Conservation (phyloP, 192 early-diverging fungal species). For the Physocladia obscura region DNA sequence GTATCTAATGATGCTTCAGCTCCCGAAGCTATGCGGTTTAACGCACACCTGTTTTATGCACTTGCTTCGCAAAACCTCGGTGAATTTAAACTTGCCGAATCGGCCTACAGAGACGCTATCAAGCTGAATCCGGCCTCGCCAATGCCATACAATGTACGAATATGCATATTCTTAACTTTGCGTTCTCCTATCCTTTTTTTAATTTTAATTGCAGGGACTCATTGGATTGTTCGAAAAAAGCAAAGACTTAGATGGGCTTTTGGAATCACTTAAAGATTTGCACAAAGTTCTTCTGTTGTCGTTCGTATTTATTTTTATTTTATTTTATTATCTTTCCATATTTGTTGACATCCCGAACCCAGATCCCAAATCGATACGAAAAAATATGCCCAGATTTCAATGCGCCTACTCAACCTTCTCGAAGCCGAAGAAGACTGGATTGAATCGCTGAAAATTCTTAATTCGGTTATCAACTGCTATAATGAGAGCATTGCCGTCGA, state of each 20-base stretch:
- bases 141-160: slow-evolving; percentile 40
- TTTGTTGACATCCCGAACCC: background rate
- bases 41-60: slow-evolving; percentile 46
- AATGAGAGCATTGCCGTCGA: background rate
- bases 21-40: slow-evolving; percentile 34
- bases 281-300: slow-evolving; percentile 4
- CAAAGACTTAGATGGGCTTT: slow-evolving; percentile 24
- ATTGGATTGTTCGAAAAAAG: slow-evolving; percentile 32
- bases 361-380: slow-evolving; percentile 15
- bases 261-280: slow-evolving; percentile 25
- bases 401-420: background rate
- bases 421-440: slow-evolving; percentile 4
- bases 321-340: background rate
- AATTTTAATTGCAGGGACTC: background rate
- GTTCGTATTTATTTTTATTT: background rate
- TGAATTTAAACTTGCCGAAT: slow-evolving; percentile 14
- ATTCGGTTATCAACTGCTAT: background rate
- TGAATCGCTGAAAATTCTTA: background rate
- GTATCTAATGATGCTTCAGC: slow-evolving; percentile 31
- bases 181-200: background rate
- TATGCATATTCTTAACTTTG: background rate
- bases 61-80: slow-evolving; percentile 31
- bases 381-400: background rate
- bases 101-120: slow-evolving; percentile 33
- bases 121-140: slow-evolving; percentile 21